Conservation (phyloP, 2,329 filamentous ascomycete genomes). For the Epichloe glyceriae region DNA sequence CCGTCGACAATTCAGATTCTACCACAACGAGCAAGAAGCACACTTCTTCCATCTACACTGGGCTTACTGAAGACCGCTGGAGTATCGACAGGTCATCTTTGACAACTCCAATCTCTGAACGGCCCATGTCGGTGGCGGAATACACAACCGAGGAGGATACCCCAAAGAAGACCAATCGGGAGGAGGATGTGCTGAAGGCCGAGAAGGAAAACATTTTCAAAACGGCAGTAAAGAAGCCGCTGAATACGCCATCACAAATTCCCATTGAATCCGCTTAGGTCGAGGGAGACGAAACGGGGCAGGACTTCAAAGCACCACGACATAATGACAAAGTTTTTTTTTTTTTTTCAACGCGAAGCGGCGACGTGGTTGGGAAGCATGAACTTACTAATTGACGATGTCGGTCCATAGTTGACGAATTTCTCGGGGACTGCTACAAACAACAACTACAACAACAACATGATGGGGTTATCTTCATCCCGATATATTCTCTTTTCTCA, state of each 20-base stretch:
- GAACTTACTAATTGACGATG: neutral
- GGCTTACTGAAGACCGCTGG: constrained; percentile 24
- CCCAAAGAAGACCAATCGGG: constrained; percentile 15
- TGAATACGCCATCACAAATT: neutral
- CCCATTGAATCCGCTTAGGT: neutral
- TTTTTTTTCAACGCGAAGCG: neutral
- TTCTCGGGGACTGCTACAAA: neutral
- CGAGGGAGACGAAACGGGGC: neutral
- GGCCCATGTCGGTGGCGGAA: constrained; percentile 19
- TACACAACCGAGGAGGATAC: constrained; percentile 20
- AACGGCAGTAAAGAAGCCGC: neutral
- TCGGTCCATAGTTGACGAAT: neutral
- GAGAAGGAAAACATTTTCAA: neutral
- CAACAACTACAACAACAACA: neutral
- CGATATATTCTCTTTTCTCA: neutral
- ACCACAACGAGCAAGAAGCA: constrained; percentile 19
- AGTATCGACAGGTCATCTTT: constrained; percentile 25
- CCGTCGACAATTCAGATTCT: constrained; percentile 16
- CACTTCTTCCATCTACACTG: constrained; percentile 25
- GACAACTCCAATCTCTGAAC: constrained; percentile 26
- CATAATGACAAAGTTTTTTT: neutral
- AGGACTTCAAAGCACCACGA: neutral
- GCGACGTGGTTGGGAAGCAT: neutral
- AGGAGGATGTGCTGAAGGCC: constrained; percentile 7
- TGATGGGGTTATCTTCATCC: neutral